Evolutionary conservation across 2,329 filamentous ascomycete genomes (phyloP).

Genomic region (Albifimbria verrucaria): DNA sequence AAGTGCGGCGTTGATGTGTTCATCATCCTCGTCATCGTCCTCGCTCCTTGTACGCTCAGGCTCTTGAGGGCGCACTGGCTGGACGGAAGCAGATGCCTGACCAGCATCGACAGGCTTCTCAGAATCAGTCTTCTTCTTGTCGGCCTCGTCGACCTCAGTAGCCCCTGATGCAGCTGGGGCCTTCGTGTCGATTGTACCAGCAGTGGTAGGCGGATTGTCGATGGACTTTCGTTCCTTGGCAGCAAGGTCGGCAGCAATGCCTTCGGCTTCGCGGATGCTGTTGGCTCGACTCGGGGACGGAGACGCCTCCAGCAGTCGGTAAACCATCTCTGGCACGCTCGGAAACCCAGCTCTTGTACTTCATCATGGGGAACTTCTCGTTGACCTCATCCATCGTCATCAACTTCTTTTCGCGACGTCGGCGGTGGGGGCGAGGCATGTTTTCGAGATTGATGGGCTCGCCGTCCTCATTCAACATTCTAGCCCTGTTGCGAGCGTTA

Average conservation of each 20-base stretch:
- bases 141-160: slow-evolving; percentile 15
- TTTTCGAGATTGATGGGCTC: slow-evolving; percentile 85
- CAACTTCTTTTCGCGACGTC: slow-evolving; percentile 92
- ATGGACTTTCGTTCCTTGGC: slow-evolving; percentile 43
- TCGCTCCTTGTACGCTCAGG: slow-evolving; percentile 44
- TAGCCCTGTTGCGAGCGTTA: slow-evolving; percentile 84
- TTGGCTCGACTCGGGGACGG: slow-evolving; percentile 68
- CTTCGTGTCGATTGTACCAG: slow-evolving; percentile 16
- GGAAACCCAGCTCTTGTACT: slow-evolving; percentile 94
- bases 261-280: slow-evolving; percentile 68
- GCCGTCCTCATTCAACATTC: slow-evolving; percentile 74
- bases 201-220: slow-evolving; percentile 35
- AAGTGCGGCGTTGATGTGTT: slow-evolving; percentile 78
- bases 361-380: slow-evolving; percentile 89
- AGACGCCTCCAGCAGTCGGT: slow-evolving; percentile 79
- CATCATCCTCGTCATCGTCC: slow-evolving; percentile 68
- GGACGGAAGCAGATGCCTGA: slow-evolving; percentile 17
- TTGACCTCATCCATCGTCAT: slow-evolving; percentile 99
- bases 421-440: slow-evolving; percentile 80
- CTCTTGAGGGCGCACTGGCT: slow-evolving; percentile 18
- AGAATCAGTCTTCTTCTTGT: slow-evolving; percentile 12
- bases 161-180: slow-evolving; percentile 7
- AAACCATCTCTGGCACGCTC: slow-evolving; percentile 79
- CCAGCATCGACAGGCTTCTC: slow-evolving; percentile 19
- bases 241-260: slow-evolving; percentile 41